Percentiles rank a stretch among this genome's conserved stretches.
phyloP scores from a whole-genome alignment of 257 asterid genomes.

The Petunia axillaris region DNA sequence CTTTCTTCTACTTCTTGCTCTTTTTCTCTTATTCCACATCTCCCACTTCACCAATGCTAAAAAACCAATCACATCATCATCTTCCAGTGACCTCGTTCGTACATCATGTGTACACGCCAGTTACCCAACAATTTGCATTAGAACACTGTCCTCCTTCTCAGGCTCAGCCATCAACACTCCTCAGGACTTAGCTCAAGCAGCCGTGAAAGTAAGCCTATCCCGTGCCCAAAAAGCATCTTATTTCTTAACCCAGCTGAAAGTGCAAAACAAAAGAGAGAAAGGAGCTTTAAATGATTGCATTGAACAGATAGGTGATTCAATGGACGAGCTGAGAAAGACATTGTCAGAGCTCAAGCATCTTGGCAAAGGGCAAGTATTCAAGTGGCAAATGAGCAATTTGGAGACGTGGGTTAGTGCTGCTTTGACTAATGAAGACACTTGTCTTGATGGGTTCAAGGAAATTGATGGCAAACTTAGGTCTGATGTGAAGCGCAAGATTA shows the following conservation, averaged over 20 bases:
- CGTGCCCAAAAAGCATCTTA: slow-evolving; percentile 48
- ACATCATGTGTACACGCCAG: slow-evolving; percentile 83
- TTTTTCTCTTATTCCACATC: background rate
- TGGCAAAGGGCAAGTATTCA: slow-evolving; percentile 58
- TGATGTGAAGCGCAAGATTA: slow-evolving; percentile 62
- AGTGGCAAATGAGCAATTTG: slow-evolving; percentile 91
- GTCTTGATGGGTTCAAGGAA: slow-evolving; percentile 87
- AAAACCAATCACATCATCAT: background rate
- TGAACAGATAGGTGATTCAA: slow-evolving; percentile 69
- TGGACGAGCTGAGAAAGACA: slow-evolving; percentile 66
- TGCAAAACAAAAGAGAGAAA: slow-evolving; percentile 46
- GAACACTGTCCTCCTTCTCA: slow-evolving; percentile 73
- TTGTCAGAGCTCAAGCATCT: slow-evolving; percentile 65
- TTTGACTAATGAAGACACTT: slow-evolving; percentile 81
- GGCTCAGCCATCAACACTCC: slow-evolving; percentile 63
- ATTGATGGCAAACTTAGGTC: slow-evolving; percentile 53
- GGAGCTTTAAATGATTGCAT: slow-evolving; percentile 73
- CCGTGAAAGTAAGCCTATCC: slow-evolving; percentile 67
- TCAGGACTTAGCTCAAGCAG: slow-evolving; percentile 70
- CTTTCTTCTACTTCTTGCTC: slow-evolving; percentile 30
- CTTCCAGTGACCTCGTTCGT: slow-evolving; percentile 53
- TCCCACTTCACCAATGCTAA: background rate
- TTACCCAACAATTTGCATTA: slow-evolving; percentile 81
- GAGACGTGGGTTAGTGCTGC: slow-evolving; percentile 99
- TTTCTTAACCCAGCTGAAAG: slow-evolving; percentile 48